Evolutionary conservation across 202 grass and related monocot species (phyloP), one percentile per base, ranked within the genome.

Genomic region (Brachypodium distachyon): DNA sequence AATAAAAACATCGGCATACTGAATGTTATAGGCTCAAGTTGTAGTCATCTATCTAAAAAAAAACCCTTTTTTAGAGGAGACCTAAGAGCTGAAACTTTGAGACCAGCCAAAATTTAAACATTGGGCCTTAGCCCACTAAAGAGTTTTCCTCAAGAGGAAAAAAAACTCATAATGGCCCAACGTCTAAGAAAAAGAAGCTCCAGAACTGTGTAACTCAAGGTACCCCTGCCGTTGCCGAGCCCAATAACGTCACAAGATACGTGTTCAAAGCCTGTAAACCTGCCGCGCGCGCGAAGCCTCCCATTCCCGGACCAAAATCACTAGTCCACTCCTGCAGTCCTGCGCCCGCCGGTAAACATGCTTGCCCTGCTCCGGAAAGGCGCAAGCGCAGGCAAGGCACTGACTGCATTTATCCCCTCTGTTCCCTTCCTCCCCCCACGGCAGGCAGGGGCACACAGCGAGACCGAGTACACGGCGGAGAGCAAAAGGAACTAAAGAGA

Each of bases 141-240:
- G n/a, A n/a, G n/a, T n/a, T n/a, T n/a, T n/a, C n/a, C n/a, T n/a
- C n/a, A n/a, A n/a, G n/a, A n/a, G n/a, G n/a, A n/a, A n/a, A n/a
- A n/a, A n/a, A n/a, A n/a, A n/a, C n/a, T n/a, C n/a, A n/a, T n/a
- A n/a, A n/a, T n/a, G n/a, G n/a, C n/a, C n/a, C n/a, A n/a, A n/a
- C n/a, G n/a, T n/a, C n/a, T n/a, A n/a, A n/a, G n/a, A n/a, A n/a
- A n/a, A n/a, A 73, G 72, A 42, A 91, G 77, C 64, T 67, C 72
- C 31, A 69, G 78, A 51, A 88, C 72, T 81, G 70, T 80, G 33
- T 83, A 70, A 49, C 83, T n/a, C 48, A 75, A 86, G 13, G 70
- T 81, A 88, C 1, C 21, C 21, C 21, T 40, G 40, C 8, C 26
- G 14, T 37, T 11, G 8, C 48, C 21, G 46, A 22, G 67, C 67